phyloP scores from a whole-genome alignment of 1,139 yeast species.

The Meyerozyma athensensis region DNA sequence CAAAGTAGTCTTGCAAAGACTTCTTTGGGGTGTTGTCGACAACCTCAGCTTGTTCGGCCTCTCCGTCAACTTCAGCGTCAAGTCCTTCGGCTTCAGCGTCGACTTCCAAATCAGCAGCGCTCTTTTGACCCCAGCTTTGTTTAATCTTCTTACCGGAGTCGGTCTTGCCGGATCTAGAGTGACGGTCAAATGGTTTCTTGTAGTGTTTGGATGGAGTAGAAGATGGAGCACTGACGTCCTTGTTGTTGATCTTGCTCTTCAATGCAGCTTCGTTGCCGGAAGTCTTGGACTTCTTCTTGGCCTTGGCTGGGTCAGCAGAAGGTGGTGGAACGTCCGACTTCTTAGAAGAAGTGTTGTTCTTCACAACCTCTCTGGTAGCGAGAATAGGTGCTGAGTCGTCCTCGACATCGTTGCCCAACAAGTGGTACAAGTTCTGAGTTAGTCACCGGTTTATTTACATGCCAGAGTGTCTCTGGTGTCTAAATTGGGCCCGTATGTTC shows the following conservation, averaged over 20 bases:
- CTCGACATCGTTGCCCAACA: slow-evolving; percentile 77
- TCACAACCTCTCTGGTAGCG: slow-evolving; percentile 73
- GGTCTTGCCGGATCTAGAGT: slow-evolving; percentile 74
- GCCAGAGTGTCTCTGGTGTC: slow-evolving; percentile 8
- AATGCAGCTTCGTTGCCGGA: slow-evolving; percentile 90
- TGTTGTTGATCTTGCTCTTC: slow-evolving; percentile 75
- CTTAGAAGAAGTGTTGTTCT: slow-evolving; percentile 80
- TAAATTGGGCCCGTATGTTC: background rate
- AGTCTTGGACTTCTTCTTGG: slow-evolving; percentile 65
- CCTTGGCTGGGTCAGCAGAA: slow-evolving; percentile 75
- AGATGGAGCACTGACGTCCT: slow-evolving; percentile 55
- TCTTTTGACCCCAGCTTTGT: slow-evolving; percentile 82
- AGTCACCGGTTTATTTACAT: slow-evolving; percentile 12
- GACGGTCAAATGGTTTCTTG: slow-evolving; percentile 74
- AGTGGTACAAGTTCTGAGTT: slow-evolving; percentile 42
- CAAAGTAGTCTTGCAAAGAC: slow-evolving; percentile 72
- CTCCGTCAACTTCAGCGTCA: slow-evolving; percentile 38
- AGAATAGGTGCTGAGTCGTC: slow-evolving; percentile 43
- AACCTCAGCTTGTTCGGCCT: slow-evolving; percentile 33
- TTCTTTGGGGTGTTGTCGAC: slow-evolving; percentile 39
- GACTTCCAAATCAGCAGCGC: slow-evolving; percentile 54
- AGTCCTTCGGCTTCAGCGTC: slow-evolving; percentile 63
- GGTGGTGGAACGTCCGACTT: slow-evolving; percentile 84
- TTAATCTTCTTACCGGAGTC: slow-evolving; percentile 81
- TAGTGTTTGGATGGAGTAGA: slow-evolving; percentile 50